Base-by-base conservation (phyloP, 441 rosid genomes). In the Manihot esculenta region DNA sequence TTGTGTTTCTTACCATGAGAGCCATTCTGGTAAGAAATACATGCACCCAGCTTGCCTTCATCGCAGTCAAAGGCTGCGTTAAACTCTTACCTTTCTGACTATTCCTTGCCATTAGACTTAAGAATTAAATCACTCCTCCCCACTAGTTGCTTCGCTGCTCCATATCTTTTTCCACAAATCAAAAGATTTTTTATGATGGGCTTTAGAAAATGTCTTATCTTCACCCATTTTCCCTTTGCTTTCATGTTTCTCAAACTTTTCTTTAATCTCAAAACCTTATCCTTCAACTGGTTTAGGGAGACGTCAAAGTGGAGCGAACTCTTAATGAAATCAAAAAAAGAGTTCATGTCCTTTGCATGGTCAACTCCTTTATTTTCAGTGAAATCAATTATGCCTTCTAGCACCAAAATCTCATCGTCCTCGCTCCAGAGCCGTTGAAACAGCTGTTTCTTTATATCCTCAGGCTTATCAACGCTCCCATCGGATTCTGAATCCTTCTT, bases 111-210 rank as follows among this genome's bases (percentile, higher is more conserved):
- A 67, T 78, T 73, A 3, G 75, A 30, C 59, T 80, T 76, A 6
- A 50, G 21, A 24, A 62, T 69, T 13, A 38, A 20, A 35, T 17
- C 73, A 49, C 23, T 21, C 26, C 53, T 6, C 57, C 18, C 38
- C 9, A 1, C 20, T 35, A 54, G 24, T 69, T 7, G 58, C 70
- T 15, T 60, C 81, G 18, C 55, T 48, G 0, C 83, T 82, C 87
- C 89, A 84, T 14, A 84, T 62, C 67, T 44, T 57, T 57, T 80
- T 84, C 0, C 81, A 83, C 79, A 85, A 74, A 2, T 83, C 78
- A 10, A 72, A 85, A 9, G 69, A 66, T 21, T 70, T 71, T 64
- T 80, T 82, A n/a, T 82, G 82, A 6, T 79, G 84, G 10, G 82
- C 55, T 27, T 78, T 85, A 0, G 77, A 49, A 56, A 81, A 79